Evolutionary conservation across 2,329 filamentous ascomycete species (phyloP).

Genomic region (Trichophyton rubrum): DNA sequence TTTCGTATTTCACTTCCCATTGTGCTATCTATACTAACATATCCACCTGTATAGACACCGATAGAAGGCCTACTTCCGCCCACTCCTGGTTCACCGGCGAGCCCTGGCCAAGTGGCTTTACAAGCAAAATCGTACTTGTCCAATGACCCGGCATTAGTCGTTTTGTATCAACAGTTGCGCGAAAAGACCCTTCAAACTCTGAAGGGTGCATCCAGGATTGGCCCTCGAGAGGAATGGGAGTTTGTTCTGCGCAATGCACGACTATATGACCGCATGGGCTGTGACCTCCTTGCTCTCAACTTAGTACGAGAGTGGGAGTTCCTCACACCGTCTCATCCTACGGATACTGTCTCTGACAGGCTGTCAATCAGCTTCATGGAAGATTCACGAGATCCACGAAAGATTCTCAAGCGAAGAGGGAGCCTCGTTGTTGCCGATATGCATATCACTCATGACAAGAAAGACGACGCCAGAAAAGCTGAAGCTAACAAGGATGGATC

Average conservation of each 20-base stretch:
- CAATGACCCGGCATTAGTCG: conserved; percentile 78
- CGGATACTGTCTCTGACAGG: conserved; percentile 15
- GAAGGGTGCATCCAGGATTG: conserved; percentile 69
- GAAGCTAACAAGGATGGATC: conserved; percentile 21
- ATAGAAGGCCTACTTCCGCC: conserved; percentile 54
- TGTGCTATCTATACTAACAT: not conserved
- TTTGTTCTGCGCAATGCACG: conserved; percentile 78
- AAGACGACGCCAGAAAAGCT: conserved; percentile 28
- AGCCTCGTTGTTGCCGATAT: conserved; percentile 68
- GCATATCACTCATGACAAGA: conserved; percentile 27
- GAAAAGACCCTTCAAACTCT: conserved; percentile 72
- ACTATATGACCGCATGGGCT: conserved; percentile 83
- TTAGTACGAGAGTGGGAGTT: conserved; percentile 49
- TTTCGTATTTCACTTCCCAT: not conserved
- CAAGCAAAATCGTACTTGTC: conserved; percentile 69
- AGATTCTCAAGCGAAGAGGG: conserved; percentile 56
- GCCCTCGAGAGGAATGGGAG: conserved; percentile 68
- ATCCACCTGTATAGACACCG: conserved; percentile 48
- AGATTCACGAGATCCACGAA: conserved; percentile 46
- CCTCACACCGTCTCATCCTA: conserved; percentile 16
- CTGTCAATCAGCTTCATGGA: conserved; percentile 18
- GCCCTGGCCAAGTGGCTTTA: conserved; percentile 46
- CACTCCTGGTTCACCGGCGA: conserved; percentile 43
- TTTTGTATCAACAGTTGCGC: conserved; percentile 76
- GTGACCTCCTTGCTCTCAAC: conserved; percentile 77